Evolutionary conservation across 768 basidiomycete genomes (phyloP), one percentile per base, ranked within the genome.

Genomic region (Russula dissimulans): DNA sequence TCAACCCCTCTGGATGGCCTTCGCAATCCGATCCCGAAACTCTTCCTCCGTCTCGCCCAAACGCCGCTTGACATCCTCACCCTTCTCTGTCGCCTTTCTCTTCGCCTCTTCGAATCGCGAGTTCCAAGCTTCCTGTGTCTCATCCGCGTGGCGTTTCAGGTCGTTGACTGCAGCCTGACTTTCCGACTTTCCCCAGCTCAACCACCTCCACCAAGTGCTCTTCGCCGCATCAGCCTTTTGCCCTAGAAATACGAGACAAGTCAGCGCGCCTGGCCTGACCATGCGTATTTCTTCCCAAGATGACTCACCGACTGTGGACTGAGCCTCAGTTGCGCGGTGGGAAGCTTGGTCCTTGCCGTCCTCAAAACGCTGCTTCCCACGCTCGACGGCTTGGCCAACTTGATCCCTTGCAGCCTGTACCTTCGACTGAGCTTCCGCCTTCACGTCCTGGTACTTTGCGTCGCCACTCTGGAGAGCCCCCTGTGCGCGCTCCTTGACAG

Each of bases 21-120:
- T 56, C 26, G 51, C 60, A 29, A 64, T 62, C 51, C 63, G 46
- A 11, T 47, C 42, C 11, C 46, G 49, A 34, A 57, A 64, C 11
- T 64, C 51, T 52, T 64, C 63, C 56, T 64, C 63, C 29, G 60
- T 62, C 60, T 64, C 63, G 12, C 17, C 52, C 41, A 39, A 56
- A 26, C 61, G 56, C 31, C 46, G 60, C 42, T 43, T 50, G 12
- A 64, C 52, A 11, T 64, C 60, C 52, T 64, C 63, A 1, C 63
- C 63, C 32, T 62, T 64, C 52, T 32, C 45, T 18, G 31, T 38
- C 7, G 63, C 63, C 47, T 43, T 44, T 34, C 38, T 15, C 52
- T 62, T 64, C 11, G 56, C 60, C 15, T 64, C 63, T 42, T 64
- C 63, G 29, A 62, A 64, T 18, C 63, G 60, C 0, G 51, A 18